Evolutionary conservation across 257 asterid genomes (phyloP).

Genomic region (Prunella vulgaris): DNA sequence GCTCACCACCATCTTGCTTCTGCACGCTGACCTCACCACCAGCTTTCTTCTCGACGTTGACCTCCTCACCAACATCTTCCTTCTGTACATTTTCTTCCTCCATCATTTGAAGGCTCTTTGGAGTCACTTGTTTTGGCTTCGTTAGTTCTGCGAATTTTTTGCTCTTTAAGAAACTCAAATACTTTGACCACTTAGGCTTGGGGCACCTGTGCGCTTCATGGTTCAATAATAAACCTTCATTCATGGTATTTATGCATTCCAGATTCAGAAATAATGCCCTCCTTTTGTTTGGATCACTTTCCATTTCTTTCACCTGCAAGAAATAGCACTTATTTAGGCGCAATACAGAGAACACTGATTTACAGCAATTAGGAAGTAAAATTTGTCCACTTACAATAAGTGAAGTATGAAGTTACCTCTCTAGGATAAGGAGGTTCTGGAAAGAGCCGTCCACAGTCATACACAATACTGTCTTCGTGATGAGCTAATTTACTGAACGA

Average conservation of each 20-base stretch:
- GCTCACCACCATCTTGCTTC: conserved; percentile 43
- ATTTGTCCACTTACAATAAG: too few relatives aligned
- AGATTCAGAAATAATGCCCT: conserved; percentile 59
- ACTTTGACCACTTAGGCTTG: conserved; percentile 80
- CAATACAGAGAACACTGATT: not conserved
- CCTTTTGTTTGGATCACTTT: conserved; percentile 53
- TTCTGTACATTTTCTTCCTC: conserved; percentile 44
- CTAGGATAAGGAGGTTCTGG: conserved; percentile 97
- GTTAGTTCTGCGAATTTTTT: conserved; percentile 68
- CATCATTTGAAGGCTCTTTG: conserved; percentile 62
- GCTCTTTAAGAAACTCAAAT: conserved; percentile 85
- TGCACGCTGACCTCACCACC: conserved; percentile 45
- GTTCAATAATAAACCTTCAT: conserved; percentile 77
- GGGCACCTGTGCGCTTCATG: conserved; percentile 80
- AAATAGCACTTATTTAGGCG: not conserved
- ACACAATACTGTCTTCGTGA: conserved; percentile 82
- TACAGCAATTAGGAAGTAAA: not conserved
- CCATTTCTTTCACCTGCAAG: conserved; percentile 65
- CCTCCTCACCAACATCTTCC: conserved; percentile 44
- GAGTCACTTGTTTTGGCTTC: conserved; percentile 54
- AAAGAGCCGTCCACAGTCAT: conserved; percentile 85
- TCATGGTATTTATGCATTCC: conserved; percentile 79
- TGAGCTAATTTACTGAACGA: conserved; percentile 81
- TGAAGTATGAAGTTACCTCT: conserved; percentile 53
- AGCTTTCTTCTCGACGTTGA: conserved; percentile 34